Conservation (phyloP, 2,329 filamentous ascomycete species). For the Tricladium varicosporioides region DNA sequence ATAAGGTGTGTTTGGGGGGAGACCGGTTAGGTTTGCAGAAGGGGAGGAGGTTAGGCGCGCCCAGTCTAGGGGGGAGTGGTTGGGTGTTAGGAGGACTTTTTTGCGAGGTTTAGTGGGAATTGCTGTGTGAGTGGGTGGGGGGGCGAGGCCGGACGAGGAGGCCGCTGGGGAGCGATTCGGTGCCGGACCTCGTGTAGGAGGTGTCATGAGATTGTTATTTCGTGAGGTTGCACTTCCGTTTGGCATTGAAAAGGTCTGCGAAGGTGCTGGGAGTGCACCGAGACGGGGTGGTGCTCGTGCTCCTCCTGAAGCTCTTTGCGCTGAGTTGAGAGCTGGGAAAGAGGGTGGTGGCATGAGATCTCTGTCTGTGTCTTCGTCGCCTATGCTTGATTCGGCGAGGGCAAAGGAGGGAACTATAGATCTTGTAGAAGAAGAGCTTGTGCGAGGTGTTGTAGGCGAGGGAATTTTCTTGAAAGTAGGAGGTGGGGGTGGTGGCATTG, state of each 20-base stretch:
- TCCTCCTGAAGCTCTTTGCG: slow-evolving; percentile 44
- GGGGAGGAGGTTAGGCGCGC: slow-evolving; percentile 69
- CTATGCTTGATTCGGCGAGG: slow-evolving; percentile 6
- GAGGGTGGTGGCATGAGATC: slow-evolving; percentile 25
- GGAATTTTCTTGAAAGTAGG: slow-evolving; percentile 27
- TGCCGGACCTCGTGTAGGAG: slow-evolving; percentile 26
- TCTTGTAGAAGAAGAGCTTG: slow-evolving; percentile 24
- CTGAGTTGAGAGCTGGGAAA: slow-evolving; percentile 52
- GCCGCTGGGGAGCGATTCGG: slow-evolving; percentile 27
- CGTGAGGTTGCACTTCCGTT: slow-evolving; percentile 8
- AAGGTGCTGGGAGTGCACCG: slow-evolving; percentile 14
- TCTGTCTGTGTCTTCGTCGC: slow-evolving; percentile 26
- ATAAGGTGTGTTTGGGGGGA: slow-evolving; percentile 51
- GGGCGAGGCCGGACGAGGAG: slow-evolving; percentile 46
- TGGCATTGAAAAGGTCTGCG: no score
- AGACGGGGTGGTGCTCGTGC: slow-evolving; percentile 1
- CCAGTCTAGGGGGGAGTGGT: slow-evolving; percentile 96
- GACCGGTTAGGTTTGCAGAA: slow-evolving; percentile 63
- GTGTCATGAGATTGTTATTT: slow-evolving; percentile 19
- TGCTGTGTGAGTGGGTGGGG: slow-evolving; percentile 52
- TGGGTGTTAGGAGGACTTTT: slow-evolving; percentile 81
- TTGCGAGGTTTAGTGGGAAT: slow-evolving; percentile 56
- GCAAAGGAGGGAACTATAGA: slow-evolving; percentile 21
- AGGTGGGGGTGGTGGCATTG: slow-evolving; percentile 39
- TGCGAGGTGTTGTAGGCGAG: slow-evolving; percentile 52